Evolutionary conservation across 495 filamentous ascomycete genomes (phyloP).

Genomic region (Talaromyces liani): DNA sequence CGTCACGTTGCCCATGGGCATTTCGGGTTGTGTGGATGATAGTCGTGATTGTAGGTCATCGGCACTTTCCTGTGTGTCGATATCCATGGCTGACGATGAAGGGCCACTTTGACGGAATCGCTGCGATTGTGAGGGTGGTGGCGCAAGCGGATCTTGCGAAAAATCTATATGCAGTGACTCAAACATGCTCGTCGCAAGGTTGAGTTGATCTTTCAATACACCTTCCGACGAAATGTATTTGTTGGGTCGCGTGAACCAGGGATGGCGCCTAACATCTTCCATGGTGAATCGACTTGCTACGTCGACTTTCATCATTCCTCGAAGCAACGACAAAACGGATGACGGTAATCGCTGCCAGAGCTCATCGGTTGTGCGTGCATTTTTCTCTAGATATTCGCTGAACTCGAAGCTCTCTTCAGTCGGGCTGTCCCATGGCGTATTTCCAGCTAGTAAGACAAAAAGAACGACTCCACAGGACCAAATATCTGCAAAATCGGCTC

Average conservation of each 20-base stretch:
- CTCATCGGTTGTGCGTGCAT: conserved; percentile 72
- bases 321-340: conserved; percentile 75
- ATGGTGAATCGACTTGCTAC: conserved; percentile 72
- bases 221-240: conserved; percentile 66
- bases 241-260: conserved; percentile 88
- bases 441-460: conserved; percentile 90
- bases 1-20: conserved; percentile 54
- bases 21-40: conserved; percentile 77
- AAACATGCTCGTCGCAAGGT: conserved; percentile 86
- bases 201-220: conserved; percentile 68
- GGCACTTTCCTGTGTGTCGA: conserved; percentile 28
- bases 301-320: conserved; percentile 89
- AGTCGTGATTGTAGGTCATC: conserved; percentile 41
- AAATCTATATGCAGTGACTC: conserved; percentile 91
- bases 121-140: conserved; percentile 21
- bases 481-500: conserved; percentile 79
- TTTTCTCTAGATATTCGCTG: conserved; percentile 72
- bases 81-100: conserved; percentile 37
- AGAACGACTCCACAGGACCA: conserved; percentile 97
- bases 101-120: conserved; percentile 22
- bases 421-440: conserved; percentile 97
- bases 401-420: conserved; percentile 74
- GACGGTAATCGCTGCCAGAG: conserved; percentile 76
- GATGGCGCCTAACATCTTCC: conserved; percentile 81
- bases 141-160: conserved; percentile 52